Conservation (phyloP, 2,329 filamentous ascomycete species). For the Apiospora kogelbergensis region DNA sequence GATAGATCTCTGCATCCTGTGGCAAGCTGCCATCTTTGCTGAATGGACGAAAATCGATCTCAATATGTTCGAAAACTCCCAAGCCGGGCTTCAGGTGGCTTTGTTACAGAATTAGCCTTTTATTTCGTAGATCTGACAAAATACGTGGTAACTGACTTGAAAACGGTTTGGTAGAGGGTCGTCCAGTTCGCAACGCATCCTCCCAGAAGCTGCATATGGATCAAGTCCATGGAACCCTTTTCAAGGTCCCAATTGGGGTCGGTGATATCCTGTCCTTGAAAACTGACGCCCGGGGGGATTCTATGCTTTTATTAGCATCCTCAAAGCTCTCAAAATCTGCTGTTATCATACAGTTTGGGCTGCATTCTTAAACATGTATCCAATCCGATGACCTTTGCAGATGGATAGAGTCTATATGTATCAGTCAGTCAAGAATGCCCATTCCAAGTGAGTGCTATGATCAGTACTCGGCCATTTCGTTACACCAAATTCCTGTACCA, state of each 20-base stretch:
- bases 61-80: slow-evolving; percentile 82
- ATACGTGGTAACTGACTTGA: slow-evolving; percentile 48
- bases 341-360: not conserved
- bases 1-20: slow-evolving; percentile 54
- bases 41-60: slow-evolving; percentile 81
- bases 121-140: not conserved
- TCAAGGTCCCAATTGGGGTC: slow-evolving; percentile 61
- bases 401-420: not conserved
- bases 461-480: slow-evolving; percentile 76
- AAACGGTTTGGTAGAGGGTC: slow-evolving; percentile 69
- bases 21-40: slow-evolving; percentile 67
- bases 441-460: not conserved
- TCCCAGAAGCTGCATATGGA: slow-evolving; percentile 77
- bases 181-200: slow-evolving; percentile 79
- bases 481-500: slow-evolving; percentile 81
- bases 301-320: not conserved
- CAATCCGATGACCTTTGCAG: slow-evolving; percentile 33
- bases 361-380: slow-evolving; percentile 28
- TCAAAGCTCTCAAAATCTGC: not conserved
- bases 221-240: slow-evolving; percentile 69
- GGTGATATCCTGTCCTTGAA: slow-evolving; percentile 76
- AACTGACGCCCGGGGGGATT: slow-evolving; percentile 36
- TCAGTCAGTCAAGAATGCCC: not conserved
- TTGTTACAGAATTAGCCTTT: not conserved
- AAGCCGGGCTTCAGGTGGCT: slow-evolving; percentile 75